Evolutionary conservation across 495 filamentous ascomycete genomes (phyloP), one percentile per base, ranked within the genome.

Genomic region (Xylaria cubensis): DNA sequence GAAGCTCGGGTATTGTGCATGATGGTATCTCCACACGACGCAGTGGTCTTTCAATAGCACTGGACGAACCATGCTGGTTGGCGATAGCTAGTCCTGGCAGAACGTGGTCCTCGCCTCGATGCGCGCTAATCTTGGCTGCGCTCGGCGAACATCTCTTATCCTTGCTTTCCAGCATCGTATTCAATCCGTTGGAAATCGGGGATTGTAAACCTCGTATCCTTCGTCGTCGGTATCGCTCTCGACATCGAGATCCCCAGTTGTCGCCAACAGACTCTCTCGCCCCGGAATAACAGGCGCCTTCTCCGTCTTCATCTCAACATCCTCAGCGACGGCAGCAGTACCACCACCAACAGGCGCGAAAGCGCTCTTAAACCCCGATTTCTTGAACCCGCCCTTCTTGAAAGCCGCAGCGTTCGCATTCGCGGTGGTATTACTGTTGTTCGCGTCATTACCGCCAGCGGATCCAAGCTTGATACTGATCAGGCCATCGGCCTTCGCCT

Each of bases 401-500:
- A 88, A 88, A 10, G 79, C 81, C 8, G 81, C 77, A 12, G 58
- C 75, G 6, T 65, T 75, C 26, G 41, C 48, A 12, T 59, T 66
- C 29, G 32, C 15, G 53, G 29, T 21, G 59, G 72, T 32, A 44
- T 21, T 13, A 10, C 65, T 74, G 6, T 0, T 42, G 24, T 67
- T 77, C 34, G 34, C 48, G 46, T 64, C 44, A 46, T 24, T 13
- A 34, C 48, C 17, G 56, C 76, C 34, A 48, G 29, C 19, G 1
- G 67, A 78, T 46, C 85, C 84, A 8, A 88, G 77, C 79, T 90
- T 89, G 73, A 91, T 89, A 32, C 81, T 85, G 64, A 90, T 86
- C 19, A 90, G 79, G 4, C 88, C 87, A 75, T 92, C 90, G 39
- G 90, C 89, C 74, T 91, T 92, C 64, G 88, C 88, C 80, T 94